These are phyloP conservation scores for Garcia nutans DNA, from an alignment of 345 rosid species.

Conservation along the genomic window DNA sequence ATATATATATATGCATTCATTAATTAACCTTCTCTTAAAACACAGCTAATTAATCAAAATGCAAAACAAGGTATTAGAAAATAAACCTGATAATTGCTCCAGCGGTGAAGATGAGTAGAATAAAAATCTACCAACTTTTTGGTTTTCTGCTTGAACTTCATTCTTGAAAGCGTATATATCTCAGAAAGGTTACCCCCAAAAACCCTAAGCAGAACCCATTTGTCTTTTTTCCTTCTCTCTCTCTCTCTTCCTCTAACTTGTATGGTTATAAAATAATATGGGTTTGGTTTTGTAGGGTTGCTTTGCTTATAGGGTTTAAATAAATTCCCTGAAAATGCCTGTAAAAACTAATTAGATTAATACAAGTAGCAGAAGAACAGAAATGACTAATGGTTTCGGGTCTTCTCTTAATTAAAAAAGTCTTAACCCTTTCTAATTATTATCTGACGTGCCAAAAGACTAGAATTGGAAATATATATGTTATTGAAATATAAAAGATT, in stretches of 20 bases:
- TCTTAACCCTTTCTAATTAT: background rate
- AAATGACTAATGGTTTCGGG: conserved; percentile 8
- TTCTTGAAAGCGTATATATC: background rate
- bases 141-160: conserved; percentile 5
- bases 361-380: conserved; percentile 22
- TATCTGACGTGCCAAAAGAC: conserved; percentile 26
- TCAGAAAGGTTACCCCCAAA: background rate
- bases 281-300: conserved; percentile 12
- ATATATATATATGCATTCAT: too few species aligned
- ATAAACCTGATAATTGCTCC: conserved; percentile 11
- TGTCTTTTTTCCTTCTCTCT: background rate
- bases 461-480: background rate
- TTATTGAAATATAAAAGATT: conserved; percentile 5
- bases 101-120: background rate
- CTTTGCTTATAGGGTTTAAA: conserved; percentile 8
- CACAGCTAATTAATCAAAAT: too few species aligned
- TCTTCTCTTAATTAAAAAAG: conserved; percentile 12
- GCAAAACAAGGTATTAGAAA: background rate
- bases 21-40: too few species aligned
- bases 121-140: background rate
- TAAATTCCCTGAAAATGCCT: conserved; percentile 27
- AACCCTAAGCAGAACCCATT: conserved; percentile 21
- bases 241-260: background rate
- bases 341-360: conserved; percentile 22
- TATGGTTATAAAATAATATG: conserved; percentile 3